phyloP scores from a whole-genome alignment of 2,329 filamentous ascomycete species.

The Arthrobotrys megalospora region DNA sequence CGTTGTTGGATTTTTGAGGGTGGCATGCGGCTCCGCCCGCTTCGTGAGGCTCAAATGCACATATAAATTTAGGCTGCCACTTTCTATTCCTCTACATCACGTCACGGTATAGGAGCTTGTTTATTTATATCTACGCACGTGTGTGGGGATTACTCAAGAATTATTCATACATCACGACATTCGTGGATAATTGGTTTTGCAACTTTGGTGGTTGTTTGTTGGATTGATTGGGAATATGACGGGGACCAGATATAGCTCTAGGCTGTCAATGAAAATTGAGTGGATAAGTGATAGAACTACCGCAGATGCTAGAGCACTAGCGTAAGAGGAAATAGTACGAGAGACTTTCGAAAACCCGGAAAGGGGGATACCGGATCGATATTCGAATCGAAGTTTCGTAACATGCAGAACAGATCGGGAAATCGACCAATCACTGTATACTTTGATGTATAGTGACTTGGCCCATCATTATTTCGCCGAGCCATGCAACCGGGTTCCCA shows the following conservation, averaged over 20 bases:
- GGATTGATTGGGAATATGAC: not conserved
- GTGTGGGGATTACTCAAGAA: slow-evolving; percentile 45
- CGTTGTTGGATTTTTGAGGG: slow-evolving; percentile 49
- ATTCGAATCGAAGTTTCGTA: slow-evolving; percentile 29
- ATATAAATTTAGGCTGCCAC: slow-evolving; percentile 43
- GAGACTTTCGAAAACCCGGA: not conserved
- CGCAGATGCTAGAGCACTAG: slow-evolving; percentile 7
- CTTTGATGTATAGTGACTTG: slow-evolving; percentile 18
- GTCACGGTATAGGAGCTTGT: slow-evolving; percentile 32
- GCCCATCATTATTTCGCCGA: not conserved
- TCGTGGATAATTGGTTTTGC: not conserved
- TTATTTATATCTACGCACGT: slow-evolving; percentile 43
- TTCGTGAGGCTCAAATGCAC: slow-evolving; percentile 26
- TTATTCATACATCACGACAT: slow-evolving; percentile 15
- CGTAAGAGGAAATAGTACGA: not conserved
- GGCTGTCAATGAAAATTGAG: not conserved
- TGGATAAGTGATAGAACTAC: not conserved
- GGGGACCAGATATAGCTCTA: not conserved
- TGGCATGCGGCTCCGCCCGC: slow-evolving; percentile 38
- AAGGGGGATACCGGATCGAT: slow-evolving; percentile 23
- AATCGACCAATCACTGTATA: slow-evolving; percentile 16
- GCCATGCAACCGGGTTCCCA: not conserved
- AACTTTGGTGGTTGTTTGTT: not conserved
- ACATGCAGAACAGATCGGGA: slow-evolving; percentile 23
- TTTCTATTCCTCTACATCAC: slow-evolving; percentile 34